Conservation (phyloP, 2,329 filamentous ascomycete genomes). For the Trichophaea hybrida region DNA sequence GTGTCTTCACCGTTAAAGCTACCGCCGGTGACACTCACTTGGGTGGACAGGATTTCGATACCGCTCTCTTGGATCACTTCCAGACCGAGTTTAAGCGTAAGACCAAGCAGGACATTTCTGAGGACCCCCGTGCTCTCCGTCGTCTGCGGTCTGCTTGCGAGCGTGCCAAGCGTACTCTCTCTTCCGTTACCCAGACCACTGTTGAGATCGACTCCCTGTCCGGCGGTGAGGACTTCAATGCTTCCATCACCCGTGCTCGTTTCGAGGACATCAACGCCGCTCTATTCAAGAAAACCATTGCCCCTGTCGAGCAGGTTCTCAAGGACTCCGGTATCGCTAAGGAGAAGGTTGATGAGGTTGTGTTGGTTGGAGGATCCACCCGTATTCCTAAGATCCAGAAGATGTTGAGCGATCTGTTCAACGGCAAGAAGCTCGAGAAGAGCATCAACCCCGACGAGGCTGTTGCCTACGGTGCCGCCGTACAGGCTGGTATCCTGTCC, state of each 20-base stretch:
- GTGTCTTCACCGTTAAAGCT: constrained; percentile 98
- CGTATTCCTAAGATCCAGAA: constrained; percentile 99
- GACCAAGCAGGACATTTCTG: constrained; percentile 58
- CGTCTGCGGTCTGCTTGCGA: constrained; percentile 96
- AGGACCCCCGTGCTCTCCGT: constrained; percentile 82
- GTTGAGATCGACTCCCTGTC: constrained; percentile 98
- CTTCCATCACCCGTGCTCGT: constrained; percentile 93
- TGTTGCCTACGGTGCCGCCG: constrained; percentile 94
- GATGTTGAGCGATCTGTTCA: constrained; percentile 96
- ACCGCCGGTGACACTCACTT: constrained; percentile 95
- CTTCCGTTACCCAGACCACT: constrained; percentile 91
- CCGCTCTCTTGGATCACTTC: constrained; percentile 88
- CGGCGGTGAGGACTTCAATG: constrained; percentile 94
- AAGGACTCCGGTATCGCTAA: constrained; percentile 85
- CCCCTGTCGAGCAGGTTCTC: constrained; percentile 90
- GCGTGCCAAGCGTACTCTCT: constrained; percentile 97
- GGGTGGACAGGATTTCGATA: constrained; percentile 93
- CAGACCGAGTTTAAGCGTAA: constrained; percentile 84
- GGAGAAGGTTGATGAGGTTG: constrained; percentile 89
- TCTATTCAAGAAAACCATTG: constrained; percentile 82
- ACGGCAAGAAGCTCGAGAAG: constrained; percentile 99
- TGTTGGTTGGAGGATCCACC: constrained; percentile 95
- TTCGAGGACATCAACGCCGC: constrained; percentile 98
- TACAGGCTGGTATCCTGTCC: constrained; percentile 96
- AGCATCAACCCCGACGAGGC: constrained; percentile 99